Base-by-base conservation (phyloP, 176 grass and related monocot species). In the Hordeum marinum region DNA sequence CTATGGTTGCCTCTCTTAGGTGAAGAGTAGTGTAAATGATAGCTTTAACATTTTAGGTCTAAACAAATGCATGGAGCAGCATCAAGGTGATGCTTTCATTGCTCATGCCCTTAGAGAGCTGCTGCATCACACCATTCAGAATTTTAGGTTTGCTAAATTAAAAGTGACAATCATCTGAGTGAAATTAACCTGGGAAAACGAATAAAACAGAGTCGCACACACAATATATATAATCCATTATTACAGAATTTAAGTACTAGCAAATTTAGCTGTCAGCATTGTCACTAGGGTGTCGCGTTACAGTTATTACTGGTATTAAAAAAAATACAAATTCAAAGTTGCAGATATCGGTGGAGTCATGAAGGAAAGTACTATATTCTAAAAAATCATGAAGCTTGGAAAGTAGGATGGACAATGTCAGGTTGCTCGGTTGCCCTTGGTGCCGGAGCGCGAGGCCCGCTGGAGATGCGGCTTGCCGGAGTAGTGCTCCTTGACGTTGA, bases 401-500 rank as follows among this genome's bases (percentile, higher is more conserved):
- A 48, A 1, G 20, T 42, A 25, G 71, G 25, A 74, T 18, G 42
- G 71, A 37, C 41, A 36, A 70, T 26, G 42, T 73, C 75, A 89
- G 70, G 83, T 35, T 48, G 82, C 63, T 62, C 41, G 52, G 63
- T 34, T 32, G 59, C 29, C 71, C 12, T 76, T 64, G 82, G 27
- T 40, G n/a, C 58, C 7, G 27, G 23, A 26, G 6, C 2, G 11
- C 15, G 37, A 57, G 73, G 82, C 20, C 34, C 42, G 84, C 25
- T 17, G 57, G 34, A 45, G 84, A 32, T 86, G 79, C 14, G 65
- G 59, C 84, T 74, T 86, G 20, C 84, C 88, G 57, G 74, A 36
- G 73, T 48, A 37, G 84, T 86, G 84, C 88, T 90, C 25, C 88
- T 14, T 3, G 26, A 90, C 45, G 67, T 90, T 90, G 74, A 74